A percentile compares a stretch with the other conserved stretches of the same genome.
Evolutionary conservation across 176 grass and related monocot species (phyloP).

Genomic region (Areca catechu): DNA sequence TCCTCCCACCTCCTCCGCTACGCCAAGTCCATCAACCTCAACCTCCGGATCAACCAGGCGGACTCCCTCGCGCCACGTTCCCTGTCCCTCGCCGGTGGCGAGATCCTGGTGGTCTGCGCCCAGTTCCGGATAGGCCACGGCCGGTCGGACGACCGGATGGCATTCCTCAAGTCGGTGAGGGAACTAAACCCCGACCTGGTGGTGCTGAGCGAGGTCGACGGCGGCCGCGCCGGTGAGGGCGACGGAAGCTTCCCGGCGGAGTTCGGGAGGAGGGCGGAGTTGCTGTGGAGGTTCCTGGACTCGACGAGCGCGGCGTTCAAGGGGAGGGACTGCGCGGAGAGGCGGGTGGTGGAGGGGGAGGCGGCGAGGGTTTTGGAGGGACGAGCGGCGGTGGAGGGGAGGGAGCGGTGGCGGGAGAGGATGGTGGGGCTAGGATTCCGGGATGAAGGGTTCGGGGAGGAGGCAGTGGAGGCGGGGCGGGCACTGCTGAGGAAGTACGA

Average conservation of each 20-base stretch:
- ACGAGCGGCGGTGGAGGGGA: conserved; percentile 16
- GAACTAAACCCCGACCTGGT: conserved; percentile 57
- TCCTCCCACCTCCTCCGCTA: conserved; percentile 72
- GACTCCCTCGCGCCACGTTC: conserved; percentile 17
- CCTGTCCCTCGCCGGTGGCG: conserved; percentile 7
- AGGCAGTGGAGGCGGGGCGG: conserved; percentile 54
- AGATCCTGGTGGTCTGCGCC: conserved; percentile 62
- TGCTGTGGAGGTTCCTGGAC: conserved; percentile 82
- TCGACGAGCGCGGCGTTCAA: conserved; percentile 81
- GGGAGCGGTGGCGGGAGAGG: conserved; percentile 57
- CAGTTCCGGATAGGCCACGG: conserved; percentile 62
- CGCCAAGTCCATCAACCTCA: conserved; percentile 72
- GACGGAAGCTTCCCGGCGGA: conserved; percentile 25
- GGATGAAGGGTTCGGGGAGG: conserved; percentile 56
- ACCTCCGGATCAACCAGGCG: conserved; percentile 39
- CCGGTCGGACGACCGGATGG: conserved; percentile 25
- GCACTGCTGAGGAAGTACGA: conserved; percentile 84
- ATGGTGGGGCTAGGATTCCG: conserved; percentile 57
- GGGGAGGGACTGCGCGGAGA: conserved; percentile 56
- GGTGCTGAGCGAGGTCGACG: conserved; percentile 76
- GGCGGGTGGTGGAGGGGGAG: conserved; percentile 64
- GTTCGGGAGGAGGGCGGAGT: conserved; percentile 44
- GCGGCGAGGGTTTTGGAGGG: conserved; percentile 27
- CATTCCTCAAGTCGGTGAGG: conserved; percentile 38
- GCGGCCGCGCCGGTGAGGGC: background rate